Conservation (phyloP, 257 asterid species). For the Solanum tarijense region DNA sequence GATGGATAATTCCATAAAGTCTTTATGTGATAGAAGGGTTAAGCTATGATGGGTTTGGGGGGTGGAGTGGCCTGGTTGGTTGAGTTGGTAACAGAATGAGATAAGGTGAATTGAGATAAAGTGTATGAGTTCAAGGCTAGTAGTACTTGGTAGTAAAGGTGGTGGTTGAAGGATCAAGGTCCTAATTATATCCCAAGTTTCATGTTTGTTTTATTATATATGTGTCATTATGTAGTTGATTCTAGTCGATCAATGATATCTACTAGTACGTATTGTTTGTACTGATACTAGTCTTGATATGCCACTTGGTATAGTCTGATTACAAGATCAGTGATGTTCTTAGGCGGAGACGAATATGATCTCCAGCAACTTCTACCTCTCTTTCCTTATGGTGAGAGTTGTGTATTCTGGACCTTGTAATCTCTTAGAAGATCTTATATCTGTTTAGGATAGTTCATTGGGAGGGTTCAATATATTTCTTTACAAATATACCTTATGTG, state of each 20-base stretch:
- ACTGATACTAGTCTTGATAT: no score
- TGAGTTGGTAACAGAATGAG: no score
- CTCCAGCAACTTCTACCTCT: neutral
- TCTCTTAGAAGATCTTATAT: neutral
- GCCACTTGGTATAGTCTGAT: neutral
- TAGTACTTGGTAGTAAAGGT: no score
- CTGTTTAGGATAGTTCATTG: no score
- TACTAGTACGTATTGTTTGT: neutral
- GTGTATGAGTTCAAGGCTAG: no score
- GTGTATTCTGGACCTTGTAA: neutral
- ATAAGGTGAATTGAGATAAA: no score
- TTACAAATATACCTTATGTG: neutral
- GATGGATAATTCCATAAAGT: no score
- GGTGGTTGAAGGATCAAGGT: neutral
- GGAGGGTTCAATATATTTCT: neutral
- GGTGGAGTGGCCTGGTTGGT: no score
- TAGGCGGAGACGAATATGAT: neutral
- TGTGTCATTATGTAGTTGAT: neutral
- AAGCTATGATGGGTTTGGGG: no score
- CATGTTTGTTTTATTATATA: no score
- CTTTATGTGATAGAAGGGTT: neutral
- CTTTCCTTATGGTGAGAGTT: neutral
- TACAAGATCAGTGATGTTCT: neutral
- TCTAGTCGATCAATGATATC: neutral
- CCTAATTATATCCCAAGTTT: neutral